Evolutionary conservation across 2,329 filamentous ascomycete genomes (phyloP).

Genomic region (Colletotrichum tanaceti): DNA sequence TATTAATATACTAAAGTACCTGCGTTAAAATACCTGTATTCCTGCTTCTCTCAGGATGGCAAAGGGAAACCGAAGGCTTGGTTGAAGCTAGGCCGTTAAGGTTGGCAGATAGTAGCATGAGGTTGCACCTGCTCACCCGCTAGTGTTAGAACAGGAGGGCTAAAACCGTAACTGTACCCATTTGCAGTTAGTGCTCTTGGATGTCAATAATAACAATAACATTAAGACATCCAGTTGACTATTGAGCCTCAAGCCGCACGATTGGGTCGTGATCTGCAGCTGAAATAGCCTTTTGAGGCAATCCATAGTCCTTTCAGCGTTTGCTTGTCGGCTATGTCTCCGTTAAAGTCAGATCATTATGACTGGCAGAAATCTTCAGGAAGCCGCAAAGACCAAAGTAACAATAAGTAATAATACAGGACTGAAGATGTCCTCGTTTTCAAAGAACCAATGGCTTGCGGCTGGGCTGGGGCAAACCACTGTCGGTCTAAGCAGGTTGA

Average conservation of each 20-base stretch:
- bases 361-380: not conserved
- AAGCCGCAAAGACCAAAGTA: too few species aligned
- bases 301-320: not conserved
- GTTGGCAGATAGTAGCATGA: not conserved
- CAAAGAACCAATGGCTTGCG: not conserved
- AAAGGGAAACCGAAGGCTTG: constrained; percentile 1
- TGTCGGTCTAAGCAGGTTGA: not conserved
- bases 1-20: too few species aligned
- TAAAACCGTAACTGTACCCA: constrained; percentile 18
- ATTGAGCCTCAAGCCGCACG: constrained; percentile 16
- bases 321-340: not conserved
- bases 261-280: constrained; percentile 17
- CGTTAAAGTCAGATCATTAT: not conserved
- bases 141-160: not conserved
- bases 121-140: not conserved
- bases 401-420: not conserved
- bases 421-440: not conserved
- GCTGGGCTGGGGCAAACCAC: not conserved
- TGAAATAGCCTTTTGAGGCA: not conserved
- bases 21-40: too few species aligned
- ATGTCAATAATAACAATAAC: not conserved
- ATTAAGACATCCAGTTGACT: constrained; percentile 11
- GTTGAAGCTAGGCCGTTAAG: not conserved
- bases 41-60: constrained; percentile 4
- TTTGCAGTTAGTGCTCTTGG: constrained; percentile 3